Evolutionary conservation across 768 basidiomycete species (phyloP), one percentile per base, ranked within the genome.

Genomic region (Mycena albidolilacea): DNA sequence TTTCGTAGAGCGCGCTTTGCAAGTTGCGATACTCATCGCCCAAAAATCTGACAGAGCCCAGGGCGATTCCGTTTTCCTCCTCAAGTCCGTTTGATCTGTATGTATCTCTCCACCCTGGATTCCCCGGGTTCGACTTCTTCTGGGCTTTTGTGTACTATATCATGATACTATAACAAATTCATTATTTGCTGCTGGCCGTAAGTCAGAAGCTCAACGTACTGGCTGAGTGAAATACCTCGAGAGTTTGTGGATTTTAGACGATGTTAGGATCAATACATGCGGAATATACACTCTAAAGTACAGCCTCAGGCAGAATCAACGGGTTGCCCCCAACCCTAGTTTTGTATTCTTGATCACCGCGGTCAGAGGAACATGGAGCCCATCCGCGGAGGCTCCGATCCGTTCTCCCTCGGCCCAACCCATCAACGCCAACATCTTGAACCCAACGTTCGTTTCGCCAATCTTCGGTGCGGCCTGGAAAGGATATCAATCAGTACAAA

Each of bases 311-410:
- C 37, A 11, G 23, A 38, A 62, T 79, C 70, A 79, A 23, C 75
- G 76, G 2, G 70, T 85, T 7, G 96, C 95, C 17, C 96, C 96
- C 67, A 98, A 82, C 0, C 96, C 96, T 14, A 93, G 85, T 82
- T 95, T 97, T 19, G 95, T 92, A 71, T 89, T 90, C 83, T 97
- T 98, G 81, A 97, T 92, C 62, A 96, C 89, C 14, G 95, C 96
- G 0, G 90, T 90, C 66, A 98, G 83, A 43, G 96, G 96, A 7
- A 82, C 90, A 35, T 92, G 91, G 67, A 97, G 81, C 0, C 95
- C 95, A 41, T 83, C 88, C 9, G 87, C 84, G 7, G 74, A 72
- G 1, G 82, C 78, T 0, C 96, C 96, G 76, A 97, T 96, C 14
- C 88, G 84, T 52, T 90, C 87, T 0, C 96, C 96, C 77, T 96